Base-by-base conservation (phyloP, 192 early-diverging fungal genomes). In the Gryganskiella cystojenkinii region DNA sequence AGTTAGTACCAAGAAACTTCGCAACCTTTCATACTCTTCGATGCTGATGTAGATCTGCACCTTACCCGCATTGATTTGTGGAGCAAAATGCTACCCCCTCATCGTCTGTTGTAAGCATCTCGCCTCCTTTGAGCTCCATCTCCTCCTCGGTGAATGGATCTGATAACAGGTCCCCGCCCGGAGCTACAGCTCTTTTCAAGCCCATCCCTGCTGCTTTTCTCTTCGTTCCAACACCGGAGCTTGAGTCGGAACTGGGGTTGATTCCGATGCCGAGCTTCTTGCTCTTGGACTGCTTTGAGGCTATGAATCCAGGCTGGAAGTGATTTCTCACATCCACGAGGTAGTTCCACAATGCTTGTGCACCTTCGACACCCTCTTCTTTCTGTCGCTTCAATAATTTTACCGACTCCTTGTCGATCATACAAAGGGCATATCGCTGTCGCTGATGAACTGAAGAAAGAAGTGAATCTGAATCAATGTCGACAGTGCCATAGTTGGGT, bases 341-440 rank as follows among this genome's bases (percentile, higher is more conserved):
- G 61, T 87, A 87, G 1, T 65, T 63, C 76, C 84, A 87, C 13
- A 89, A 49, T 2, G 69, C 62, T 0, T 55, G 37, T 13, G 69
- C 52, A 27, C 71, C 71, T n/a, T 71, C 79, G 19, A 64, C 53
- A 10, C 67, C 71, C 24, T 64, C 56, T 28, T 84, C 58, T 33
- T 87, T 40, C 45, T 79, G 74, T 27, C 56, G 35, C 24, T 30
- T 45, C 35, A 78, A 31, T 0, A 59, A 46, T 10, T 84, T 79
- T 7, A 85, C 81, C n/a, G 74, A 73, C 8, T 85, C 78, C 37
- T 81, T 82, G 45, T 89, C 86, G 1, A 89, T 80, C 81, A 89
- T 71, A 27, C 86, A 85, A 63, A 89, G 71, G 2, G 80, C 86
- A 64, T 89, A 89, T 13, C 37, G 37, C 7, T 40, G 37, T 40